Conservation (phyloP, 2,329 filamentous ascomycete genomes). For the Fusarium multiceps region DNA sequence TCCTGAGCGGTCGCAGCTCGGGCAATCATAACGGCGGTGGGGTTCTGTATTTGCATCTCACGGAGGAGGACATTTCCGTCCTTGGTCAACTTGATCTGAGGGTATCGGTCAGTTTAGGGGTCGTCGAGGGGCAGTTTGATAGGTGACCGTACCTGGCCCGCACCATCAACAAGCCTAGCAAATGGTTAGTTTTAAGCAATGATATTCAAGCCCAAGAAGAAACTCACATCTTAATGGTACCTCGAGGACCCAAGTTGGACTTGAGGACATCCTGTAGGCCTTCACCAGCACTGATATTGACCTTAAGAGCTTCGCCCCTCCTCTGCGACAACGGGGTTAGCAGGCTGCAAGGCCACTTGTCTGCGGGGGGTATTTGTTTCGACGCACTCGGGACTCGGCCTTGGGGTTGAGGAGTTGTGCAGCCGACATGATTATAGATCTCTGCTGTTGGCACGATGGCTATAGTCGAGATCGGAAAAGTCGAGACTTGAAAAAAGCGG, state of each 20-base stretch:
- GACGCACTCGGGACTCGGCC: conserved; percentile 91
- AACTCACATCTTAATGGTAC: conserved; percentile 91
- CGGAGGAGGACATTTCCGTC: conserved; percentile 89
- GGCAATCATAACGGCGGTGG: conserved; percentile 88
- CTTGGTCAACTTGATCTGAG: conserved; percentile 96
- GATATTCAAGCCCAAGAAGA: not conserved
- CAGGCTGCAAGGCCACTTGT: conserved; percentile 37
- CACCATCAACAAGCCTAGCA: conserved; percentile 73
- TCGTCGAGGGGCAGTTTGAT: conserved; percentile 44
- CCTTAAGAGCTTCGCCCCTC: conserved; percentile 93
- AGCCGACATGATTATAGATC: conserved; percentile 78
- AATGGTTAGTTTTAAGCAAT: conserved; percentile 44
- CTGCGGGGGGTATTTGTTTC: conserved; percentile 35
- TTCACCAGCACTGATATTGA: conserved; percentile 97
- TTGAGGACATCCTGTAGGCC: conserved; percentile 94
- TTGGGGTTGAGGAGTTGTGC: conserved; percentile 99
- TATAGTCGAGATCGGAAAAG: conserved; percentile 40
- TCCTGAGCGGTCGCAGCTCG: conserved; percentile 95
- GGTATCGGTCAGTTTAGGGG: conserved; percentile 47
- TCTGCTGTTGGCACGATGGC: conserved; percentile 28
- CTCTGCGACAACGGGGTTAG: conserved; percentile 66
- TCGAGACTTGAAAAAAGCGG: conserved; percentile 30
- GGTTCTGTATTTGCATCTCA: conserved; percentile 96
- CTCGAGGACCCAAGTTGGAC: conserved; percentile 92
- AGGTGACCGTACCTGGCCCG: conserved; percentile 68